Conservation (phyloP, 345 rosid genomes). For the Angophora floribunda region DNA sequence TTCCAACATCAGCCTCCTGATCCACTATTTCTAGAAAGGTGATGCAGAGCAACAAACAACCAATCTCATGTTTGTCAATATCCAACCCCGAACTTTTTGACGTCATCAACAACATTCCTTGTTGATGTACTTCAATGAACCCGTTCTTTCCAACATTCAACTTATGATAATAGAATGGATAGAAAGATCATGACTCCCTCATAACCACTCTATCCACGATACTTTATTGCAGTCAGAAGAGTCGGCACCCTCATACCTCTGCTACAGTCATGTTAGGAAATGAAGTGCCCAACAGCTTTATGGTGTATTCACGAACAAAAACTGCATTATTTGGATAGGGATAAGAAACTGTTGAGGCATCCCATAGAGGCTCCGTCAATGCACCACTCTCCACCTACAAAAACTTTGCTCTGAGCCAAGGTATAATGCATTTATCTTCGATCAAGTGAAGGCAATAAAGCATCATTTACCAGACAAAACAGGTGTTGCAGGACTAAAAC, state of each 20-base stretch:
- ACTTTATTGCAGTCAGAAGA: neutral
- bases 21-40: neutral
- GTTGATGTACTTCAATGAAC: neutral
- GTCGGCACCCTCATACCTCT: slow-evolving; percentile 38
- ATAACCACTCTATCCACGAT: neutral
- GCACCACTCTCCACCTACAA: slow-evolving; percentile 78
- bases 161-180: neutral
- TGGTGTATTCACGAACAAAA: slow-evolving; percentile 87
- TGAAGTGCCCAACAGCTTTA: slow-evolving; percentile 82
- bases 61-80: neutral
- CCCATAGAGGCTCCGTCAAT: slow-evolving; percentile 92
- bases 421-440: neutral
- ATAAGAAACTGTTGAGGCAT: slow-evolving; percentile 59
- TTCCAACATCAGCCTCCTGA: neutral
- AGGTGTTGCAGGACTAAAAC: slow-evolving; percentile 83
- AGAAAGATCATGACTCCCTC: neutral
- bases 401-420: neutral
- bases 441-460: neutral
- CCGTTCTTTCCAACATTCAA: neutral
- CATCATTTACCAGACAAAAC: slow-evolving; percentile 60
- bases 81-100: neutral
- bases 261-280: slow-evolving; percentile 91
- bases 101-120: neutral
- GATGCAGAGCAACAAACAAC: neutral
- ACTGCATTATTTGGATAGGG: slow-evolving; percentile 65